A percentile compares a stretch with the other conserved stretches of the same genome.
These are phyloP conservation scores for Hygrocybe punicea DNA, from an alignment of 768 basidiomycete species.

Conservation along the genomic window DNA sequence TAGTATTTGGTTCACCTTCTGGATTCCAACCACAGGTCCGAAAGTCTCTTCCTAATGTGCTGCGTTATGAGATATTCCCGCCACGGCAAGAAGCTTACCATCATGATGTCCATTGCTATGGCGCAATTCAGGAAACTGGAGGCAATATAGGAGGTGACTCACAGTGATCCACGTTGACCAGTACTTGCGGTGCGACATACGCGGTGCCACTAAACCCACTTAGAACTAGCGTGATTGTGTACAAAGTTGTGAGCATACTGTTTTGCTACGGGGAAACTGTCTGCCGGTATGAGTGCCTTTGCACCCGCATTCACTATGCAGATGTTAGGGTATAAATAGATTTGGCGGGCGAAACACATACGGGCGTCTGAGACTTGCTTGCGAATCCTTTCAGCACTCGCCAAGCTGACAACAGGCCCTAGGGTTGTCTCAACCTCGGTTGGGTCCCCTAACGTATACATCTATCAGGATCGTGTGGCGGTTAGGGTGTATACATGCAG, in stretches of 20 bases:
- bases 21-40: slow-evolving; percentile 90
- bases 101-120: slow-evolving; percentile 90
- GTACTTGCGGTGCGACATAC: slow-evolving; percentile 87
- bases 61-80: neutral
- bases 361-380: slow-evolving; percentile 86
- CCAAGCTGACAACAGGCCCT: slow-evolving; percentile 89
- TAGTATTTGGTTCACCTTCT: slow-evolving; percentile 57
- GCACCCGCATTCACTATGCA: slow-evolving; percentile 72
- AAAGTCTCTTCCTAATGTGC: slow-evolving; percentile 74
- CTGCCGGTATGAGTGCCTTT: slow-evolving; percentile 64
- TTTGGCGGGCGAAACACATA: slow-evolving; percentile 31
- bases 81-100: slow-evolving; percentile 38
- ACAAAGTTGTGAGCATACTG: slow-evolving; percentile 28
- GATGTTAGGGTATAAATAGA: neutral
- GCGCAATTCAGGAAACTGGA: neutral
- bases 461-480: slow-evolving; percentile 37
- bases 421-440: slow-evolving; percentile 68
- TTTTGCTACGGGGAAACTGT: slow-evolving; percentile 63
- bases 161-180: slow-evolving; percentile 88
- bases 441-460: slow-evolving; percentile 86
- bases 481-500: neutral
- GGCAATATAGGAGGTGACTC: slow-evolving; percentile 31
- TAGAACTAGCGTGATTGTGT: too few species aligned
- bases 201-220: slow-evolving; percentile 61
- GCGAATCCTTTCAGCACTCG: slow-evolving; percentile 79